Evolutionary conservation across 768 basidiomycete species (phyloP).

Genomic region (Leucosporidium scottii): DNA sequence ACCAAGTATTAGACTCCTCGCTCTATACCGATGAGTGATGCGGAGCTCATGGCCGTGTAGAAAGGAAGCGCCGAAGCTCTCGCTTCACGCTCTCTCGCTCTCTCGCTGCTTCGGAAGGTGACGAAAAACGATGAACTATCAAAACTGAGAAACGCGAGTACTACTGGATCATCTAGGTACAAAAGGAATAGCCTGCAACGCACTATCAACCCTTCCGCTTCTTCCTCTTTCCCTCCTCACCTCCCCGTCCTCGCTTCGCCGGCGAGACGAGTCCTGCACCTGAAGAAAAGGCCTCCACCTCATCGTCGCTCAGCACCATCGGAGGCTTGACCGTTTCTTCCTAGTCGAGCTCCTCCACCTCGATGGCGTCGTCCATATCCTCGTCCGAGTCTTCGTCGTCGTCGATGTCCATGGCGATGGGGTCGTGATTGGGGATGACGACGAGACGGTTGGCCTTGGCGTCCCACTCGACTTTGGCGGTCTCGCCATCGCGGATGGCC

Average conservation of each 20-base stretch:
- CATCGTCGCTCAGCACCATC: neutral
- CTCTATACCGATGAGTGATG: too few relatives aligned
- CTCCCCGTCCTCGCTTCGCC: neutral
- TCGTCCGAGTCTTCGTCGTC: slow-evolving; percentile 52
- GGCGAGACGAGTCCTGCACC: too few relatives aligned
- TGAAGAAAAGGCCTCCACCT: slow-evolving; percentile 5
- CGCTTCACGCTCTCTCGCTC: too few relatives aligned
- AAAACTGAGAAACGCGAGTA: neutral
- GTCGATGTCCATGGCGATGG: slow-evolving; percentile 54
- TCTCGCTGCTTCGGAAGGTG: neutral
- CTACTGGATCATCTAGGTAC: neutral
- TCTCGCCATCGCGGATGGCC: slow-evolving; percentile 72
- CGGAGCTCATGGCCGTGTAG: too few relatives aligned
- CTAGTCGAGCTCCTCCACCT: slow-evolving; percentile 28
- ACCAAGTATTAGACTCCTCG: too few relatives aligned
- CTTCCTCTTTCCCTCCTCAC: neutral
- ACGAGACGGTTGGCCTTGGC: slow-evolving; percentile 68
- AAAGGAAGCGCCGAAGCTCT: too few relatives aligned
- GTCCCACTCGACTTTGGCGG: slow-evolving; percentile 65
- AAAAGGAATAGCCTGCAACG: neutral
- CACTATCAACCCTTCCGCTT: neutral
- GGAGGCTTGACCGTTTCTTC: slow-evolving; percentile 16
- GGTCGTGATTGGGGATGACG: slow-evolving; percentile 75
- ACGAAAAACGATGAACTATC: neutral
- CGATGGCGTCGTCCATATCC: slow-evolving; percentile 18